Conservation (phyloP, 345 rosid species). For the Psidium guajava region DNA sequence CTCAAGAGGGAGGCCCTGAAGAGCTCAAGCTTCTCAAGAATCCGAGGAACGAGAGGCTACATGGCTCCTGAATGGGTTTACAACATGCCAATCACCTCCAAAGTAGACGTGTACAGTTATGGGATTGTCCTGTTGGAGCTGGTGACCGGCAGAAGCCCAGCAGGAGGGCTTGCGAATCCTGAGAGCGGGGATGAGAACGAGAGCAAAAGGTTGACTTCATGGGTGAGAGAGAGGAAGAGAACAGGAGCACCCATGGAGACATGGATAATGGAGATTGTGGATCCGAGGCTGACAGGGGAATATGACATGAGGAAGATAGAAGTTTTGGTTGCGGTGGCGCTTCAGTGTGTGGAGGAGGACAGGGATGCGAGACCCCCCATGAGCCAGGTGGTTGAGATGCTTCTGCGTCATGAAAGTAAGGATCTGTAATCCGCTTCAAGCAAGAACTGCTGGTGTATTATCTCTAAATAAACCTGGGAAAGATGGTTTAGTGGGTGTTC, state of each 20-base stretch:
- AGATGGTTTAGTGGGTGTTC: background rate
- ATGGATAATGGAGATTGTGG: conserved; percentile 13
- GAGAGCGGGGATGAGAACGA: background rate
- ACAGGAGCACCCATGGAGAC: background rate
- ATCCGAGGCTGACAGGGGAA: background rate
- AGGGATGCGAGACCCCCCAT: conserved; percentile 13
- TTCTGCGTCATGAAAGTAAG: background rate
- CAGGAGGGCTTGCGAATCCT: background rate
- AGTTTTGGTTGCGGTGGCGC: conserved; percentile 4
- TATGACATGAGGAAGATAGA: conserved; percentile 2
- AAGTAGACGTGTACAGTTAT: conserved; percentile 27
- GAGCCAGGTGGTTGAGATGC: conserved; percentile 19
- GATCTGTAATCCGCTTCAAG: background rate
- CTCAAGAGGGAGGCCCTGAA: background rate
- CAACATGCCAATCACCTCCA: conserved; percentile 14
- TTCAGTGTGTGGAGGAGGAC: conserved; percentile 12
- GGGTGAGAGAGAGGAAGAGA: conserved; percentile 8
- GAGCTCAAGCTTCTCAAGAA: background rate
- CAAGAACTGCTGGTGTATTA: background rate
- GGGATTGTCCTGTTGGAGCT: conserved; percentile 22
- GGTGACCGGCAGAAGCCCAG: conserved; percentile 4
- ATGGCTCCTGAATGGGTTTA: conserved; percentile 24
- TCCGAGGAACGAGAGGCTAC: conserved; percentile 20
- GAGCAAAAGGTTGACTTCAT: background rate
- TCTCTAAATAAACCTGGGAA: background rate